phyloP scores from a whole-genome alignment of 2,329 filamentous ascomycete species.

The Raffaelea ambrosiae region DNA sequence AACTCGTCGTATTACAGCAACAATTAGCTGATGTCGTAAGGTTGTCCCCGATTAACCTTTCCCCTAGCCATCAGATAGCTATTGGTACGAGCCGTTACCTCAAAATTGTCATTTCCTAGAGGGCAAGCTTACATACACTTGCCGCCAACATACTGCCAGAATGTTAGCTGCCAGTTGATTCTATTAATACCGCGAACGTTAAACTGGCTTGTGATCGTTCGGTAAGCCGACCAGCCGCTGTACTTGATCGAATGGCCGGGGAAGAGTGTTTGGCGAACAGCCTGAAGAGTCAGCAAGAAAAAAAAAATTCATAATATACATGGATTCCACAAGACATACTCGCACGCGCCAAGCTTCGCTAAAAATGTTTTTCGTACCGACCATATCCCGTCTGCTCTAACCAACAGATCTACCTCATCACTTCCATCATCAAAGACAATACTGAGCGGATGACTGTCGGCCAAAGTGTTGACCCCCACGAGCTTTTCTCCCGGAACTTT shows the following conservation, averaged over 20 bases:
- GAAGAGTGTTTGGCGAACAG: slow-evolving; percentile 23
- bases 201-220: slow-evolving; percentile 19
- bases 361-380: slow-evolving; percentile 17
- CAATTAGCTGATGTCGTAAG: slow-evolving; percentile 13
- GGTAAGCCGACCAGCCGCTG: slow-evolving; percentile 26
- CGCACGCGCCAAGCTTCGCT: no score
- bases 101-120: slow-evolving; percentile 23
- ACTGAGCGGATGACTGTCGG: slow-evolving; percentile 24
- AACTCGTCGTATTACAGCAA: slow-evolving; percentile 20
- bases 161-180: slow-evolving; percentile 19
- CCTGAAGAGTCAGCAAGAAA: no score
- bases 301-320: no score
- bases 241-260: slow-evolving; percentile 35
- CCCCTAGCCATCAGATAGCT: slow-evolving; percentile 12
- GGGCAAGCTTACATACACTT: slow-evolving; percentile 25
- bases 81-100: slow-evolving; percentile 20
- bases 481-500: no score
- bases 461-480: slow-evolving; percentile 19
- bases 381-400: slow-evolving; percentile 45
- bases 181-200: slow-evolving; percentile 19
- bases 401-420: slow-evolving; percentile 34
- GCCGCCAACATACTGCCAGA: slow-evolving; percentile 22
- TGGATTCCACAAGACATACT: no score
- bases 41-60: slow-evolving; percentile 22
- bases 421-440: slow-evolving; percentile 37